Evolutionary conservation across 768 basidiomycete species (phyloP), one percentile per base, ranked within the genome.

Genomic region (Pleurotus ostreatus): DNA sequence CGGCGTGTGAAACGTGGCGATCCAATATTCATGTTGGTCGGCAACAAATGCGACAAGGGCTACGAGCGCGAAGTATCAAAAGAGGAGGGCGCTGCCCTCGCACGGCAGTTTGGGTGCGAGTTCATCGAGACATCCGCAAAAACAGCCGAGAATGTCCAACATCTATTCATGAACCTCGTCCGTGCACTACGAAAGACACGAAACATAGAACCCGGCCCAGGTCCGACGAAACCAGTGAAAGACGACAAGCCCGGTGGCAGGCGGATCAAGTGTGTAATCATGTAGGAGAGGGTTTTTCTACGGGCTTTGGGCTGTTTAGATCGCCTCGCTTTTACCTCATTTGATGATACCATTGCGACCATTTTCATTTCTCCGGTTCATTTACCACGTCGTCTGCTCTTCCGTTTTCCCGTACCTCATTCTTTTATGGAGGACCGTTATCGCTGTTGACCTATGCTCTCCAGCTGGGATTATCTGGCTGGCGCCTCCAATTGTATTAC

Each of bases 101-200:
- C 97, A 30, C 80, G 84, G 61, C 78, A 83, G 53, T 87, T 95
- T 61, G 91, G 92, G 49, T 97, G 94, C 75, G 90, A 91, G 57
- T 96, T 98, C 71, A 86, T 94, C 70, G 96, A 98, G 71, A 94
- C 96, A 30, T 92, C 88, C n/a, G 96, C 96, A 38, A 96, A 96
- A 78, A 94, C 92, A 38, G 86, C 94, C 47, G 79, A 86, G 66
- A 96, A 98, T 67, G 92, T 98, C 57, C 94, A 98, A 66, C 79
- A 81, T 12, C 84, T 96, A 26, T 98, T 98, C 72, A 92, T 83
- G 66, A 88, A 81, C 61, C 83, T 96, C 59, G 92, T 98, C 56
- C 88, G 91, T 58, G 81, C 83, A 46, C 78, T 94, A 68, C 89
- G 91, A 76, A 77, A 83, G 64, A 88, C 85, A 67, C 79, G 80